Evolutionary conservation across 148 eudicot genomes (phyloP).

Genomic region (Amaranthus cruentus): DNA sequence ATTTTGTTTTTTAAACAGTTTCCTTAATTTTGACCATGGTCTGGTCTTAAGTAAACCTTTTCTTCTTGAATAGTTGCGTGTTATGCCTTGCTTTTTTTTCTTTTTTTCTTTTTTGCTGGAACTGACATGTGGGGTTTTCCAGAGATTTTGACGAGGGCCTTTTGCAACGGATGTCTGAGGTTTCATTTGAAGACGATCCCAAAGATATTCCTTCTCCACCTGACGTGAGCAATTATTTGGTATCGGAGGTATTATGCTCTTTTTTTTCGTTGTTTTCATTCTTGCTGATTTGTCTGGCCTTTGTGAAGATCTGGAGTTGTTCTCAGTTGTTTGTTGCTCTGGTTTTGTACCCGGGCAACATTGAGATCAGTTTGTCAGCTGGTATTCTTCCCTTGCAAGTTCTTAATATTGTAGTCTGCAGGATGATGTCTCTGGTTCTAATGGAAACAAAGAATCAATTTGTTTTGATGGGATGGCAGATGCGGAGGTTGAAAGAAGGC

Average conservation of each 20-base stretch:
- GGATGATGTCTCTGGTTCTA: slow-evolving; percentile 67
- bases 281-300: neutral
- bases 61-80: neutral
- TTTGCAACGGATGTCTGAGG: slow-evolving; percentile 62
- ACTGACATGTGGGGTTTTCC: slow-evolving; percentile 26
- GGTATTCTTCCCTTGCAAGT: neutral
- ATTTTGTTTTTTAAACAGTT: neutral
- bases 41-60: neutral
- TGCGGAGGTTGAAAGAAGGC: slow-evolving; percentile 83
- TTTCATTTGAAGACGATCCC: slow-evolving; percentile 74
- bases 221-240: slow-evolving; percentile 92
- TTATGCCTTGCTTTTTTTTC: neutral
- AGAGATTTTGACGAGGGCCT: slow-evolving; percentile 93
- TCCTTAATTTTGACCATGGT: neutral
- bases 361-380: neutral
- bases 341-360: neutral
- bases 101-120: slow-evolving; percentile 6
- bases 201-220: slow-evolving; percentile 70
- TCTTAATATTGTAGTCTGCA: slow-evolving; percentile 23
- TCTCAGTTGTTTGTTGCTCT: neutral
- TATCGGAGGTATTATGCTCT: slow-evolving; percentile 56
- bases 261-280: neutral
- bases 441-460: slow-evolving; percentile 59
- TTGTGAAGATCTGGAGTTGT: neutral
- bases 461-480: slow-evolving; percentile 89